These are phyloP conservation scores for Paraconiothyrium brasiliense DNA, from an alignment of 2,329 filamentous ascomycete genomes.

Conservation along the genomic window DNA sequence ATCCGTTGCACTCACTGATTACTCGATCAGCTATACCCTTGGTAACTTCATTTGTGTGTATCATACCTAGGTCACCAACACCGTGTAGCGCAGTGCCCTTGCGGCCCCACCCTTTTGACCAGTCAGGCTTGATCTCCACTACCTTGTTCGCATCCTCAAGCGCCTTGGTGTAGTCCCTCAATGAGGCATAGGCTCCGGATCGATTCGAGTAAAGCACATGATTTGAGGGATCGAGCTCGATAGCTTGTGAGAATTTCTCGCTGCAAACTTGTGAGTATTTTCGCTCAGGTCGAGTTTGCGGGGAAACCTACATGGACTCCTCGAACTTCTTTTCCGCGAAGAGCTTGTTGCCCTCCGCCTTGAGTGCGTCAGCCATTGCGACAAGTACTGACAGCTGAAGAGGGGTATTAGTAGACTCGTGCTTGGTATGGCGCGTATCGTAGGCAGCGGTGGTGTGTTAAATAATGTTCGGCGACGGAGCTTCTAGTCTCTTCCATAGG, in stretches of 20 bases:
- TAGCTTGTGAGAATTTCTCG: constrained; percentile 93
- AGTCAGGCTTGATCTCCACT: constrained; percentile 94
- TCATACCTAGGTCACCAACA: constrained; percentile 76
- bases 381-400: constrained; percentile 9
- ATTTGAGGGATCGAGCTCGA: constrained; percentile 85
- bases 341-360: constrained; percentile 98
- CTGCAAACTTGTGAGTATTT: constrained; percentile 58
- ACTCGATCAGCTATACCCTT: constrained; percentile 26
- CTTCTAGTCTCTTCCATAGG: constrained; percentile 50
- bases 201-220: constrained; percentile 99
- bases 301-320: constrained; percentile 83
- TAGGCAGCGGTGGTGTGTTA: constrained; percentile 35
- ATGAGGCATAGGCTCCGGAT: constrained; percentile 85
- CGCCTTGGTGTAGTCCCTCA: constrained; percentile 86
- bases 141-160: constrained; percentile 92
- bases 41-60: not conserved
- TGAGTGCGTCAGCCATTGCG: constrained; percentile 80
- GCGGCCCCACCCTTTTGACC: constrained; percentile 94
- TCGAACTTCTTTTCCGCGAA: constrained; percentile 97
- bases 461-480: constrained; percentile 42
- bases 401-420: constrained; percentile 1
- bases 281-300: constrained; percentile 23
- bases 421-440: constrained; percentile 20
- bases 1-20: constrained; percentile 76
- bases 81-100: constrained; percentile 94